phyloP scores from a whole-genome alignment of 345 rosid genomes.

The Citrus medica region DNA sequence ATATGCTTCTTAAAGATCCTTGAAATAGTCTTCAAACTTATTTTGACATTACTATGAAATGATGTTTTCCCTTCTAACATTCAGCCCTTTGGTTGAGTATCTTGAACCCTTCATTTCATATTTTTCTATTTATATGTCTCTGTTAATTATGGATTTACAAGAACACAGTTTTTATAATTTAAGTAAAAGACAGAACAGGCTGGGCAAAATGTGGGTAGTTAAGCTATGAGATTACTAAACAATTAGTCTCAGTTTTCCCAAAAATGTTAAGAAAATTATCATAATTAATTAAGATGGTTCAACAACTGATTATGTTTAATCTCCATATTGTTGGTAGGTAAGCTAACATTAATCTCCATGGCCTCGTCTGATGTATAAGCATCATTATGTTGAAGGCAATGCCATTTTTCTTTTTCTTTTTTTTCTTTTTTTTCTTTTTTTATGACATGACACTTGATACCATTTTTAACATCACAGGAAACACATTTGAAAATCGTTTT shows the following conservation, averaged over 20 bases:
- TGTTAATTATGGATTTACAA: no score
- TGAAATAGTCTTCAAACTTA: not conserved
- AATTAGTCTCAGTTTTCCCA: no score
- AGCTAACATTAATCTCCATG: not conserved
- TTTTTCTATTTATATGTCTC: no score
- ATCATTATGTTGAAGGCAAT: not conserved
- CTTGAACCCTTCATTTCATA: not conserved
- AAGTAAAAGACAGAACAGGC: no score
- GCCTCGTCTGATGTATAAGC: not conserved
- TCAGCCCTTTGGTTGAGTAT: not conserved
- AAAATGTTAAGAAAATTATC: not conserved
- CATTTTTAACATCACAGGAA: no score
- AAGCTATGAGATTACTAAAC: no score
- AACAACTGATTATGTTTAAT: not conserved
- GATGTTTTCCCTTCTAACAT: not conserved
- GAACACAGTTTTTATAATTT: no score
- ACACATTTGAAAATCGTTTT: no score
- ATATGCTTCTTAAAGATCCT: conserved; percentile 14
- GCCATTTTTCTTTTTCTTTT: no score
- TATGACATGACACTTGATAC: no score
- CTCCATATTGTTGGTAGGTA: conserved; percentile 17
- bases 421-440: no score
- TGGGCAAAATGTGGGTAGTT: no score
- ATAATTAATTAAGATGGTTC: not conserved
- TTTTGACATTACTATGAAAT: not conserved